Evolutionary conservation across 306 rosid species (phyloP), one percentile per base, ranked within the genome.

Genomic region (Cicer yamashitae): DNA sequence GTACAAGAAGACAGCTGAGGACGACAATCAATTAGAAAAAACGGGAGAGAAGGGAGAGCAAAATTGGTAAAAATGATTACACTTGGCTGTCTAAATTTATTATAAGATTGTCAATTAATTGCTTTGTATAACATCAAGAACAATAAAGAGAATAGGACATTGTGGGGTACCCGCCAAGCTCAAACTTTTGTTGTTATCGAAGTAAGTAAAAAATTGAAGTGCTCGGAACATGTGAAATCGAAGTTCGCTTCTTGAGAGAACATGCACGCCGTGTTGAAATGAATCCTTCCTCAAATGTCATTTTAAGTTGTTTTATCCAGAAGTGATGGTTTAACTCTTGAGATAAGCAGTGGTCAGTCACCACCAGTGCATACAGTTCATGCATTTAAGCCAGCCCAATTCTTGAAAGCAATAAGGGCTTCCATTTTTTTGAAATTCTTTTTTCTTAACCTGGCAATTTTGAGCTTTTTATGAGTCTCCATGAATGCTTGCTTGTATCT

Each of bases 401-500:
- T 94, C 89, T 92, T 92, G 80, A 94, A 94, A 84, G 96, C 97
- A 80, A 90, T 17, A 41, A 92, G 87, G 17, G 97, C 87, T 84
- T 94, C 97, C 96, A 84, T 90, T 84, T 94, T 94, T 81, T 79
- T 84, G 34, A 85, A 77, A 85, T 75, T 92, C 80, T 87, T 89
- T 84, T 72, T 91, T 47, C 97, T 90, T 82, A 92, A 73, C 79
- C 84, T 90, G 6, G 93, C 77, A 67, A 92, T 89, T 85, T 85
- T 92, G 75, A 94, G 92, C 79, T 90, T 92, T 85, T 90, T 94
- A 81, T 90, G 99, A 70, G 84, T 88, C 86, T 94, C 99, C 96
- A 94, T 89, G 86, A 89, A 94, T 15, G 99, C 96, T 77, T 94
- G 99, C 83, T 90, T 94, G 88, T 92, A 94, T 82, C 91, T 94